phyloP scores from a whole-genome alignment of 148 eudicot species.

The Agrostemma githago region DNA sequence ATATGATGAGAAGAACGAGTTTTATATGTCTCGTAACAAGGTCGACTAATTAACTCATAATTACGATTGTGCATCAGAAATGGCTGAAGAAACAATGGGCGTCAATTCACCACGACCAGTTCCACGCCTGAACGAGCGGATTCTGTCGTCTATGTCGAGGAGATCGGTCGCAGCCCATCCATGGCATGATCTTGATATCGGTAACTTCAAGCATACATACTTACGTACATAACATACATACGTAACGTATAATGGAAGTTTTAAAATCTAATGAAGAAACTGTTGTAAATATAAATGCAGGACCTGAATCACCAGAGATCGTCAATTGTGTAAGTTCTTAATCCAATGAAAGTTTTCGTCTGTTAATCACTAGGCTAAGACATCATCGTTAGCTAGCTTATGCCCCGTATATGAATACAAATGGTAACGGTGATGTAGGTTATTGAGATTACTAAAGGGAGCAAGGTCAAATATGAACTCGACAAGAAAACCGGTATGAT shows the following conservation, averaged over 20 bases:
- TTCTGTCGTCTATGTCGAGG: slow-evolving; percentile 54
- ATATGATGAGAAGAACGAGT: too few species aligned
- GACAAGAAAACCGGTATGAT: slow-evolving; percentile 77
- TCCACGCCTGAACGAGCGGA: slow-evolving; percentile 43
- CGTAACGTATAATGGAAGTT: background rate
- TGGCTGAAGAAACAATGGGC: slow-evolving; percentile 21
- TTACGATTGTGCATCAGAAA: slow-evolving; percentile 6
- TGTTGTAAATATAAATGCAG: slow-evolving; percentile 30
- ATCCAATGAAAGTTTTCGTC: too few species aligned
- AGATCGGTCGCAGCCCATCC: slow-evolving; percentile 78
- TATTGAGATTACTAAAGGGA: slow-evolving; percentile 65
- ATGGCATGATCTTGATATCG: slow-evolving; percentile 78
- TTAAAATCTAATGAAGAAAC: background rate
- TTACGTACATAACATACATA: background rate
- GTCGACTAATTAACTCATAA: background rate
- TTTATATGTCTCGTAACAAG: too few species aligned
- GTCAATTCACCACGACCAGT: slow-evolving; percentile 21
- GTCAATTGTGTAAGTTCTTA: slow-evolving; percentile 49
- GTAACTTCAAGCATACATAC: slow-evolving; percentile 19
- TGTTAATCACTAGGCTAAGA: too few species aligned
- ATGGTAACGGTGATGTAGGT: slow-evolving; percentile 33
- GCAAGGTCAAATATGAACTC: slow-evolving; percentile 82
- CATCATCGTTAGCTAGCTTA: too few species aligned
- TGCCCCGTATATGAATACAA: too few species aligned
- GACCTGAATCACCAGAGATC: slow-evolving; percentile 54